A percentile compares a stretch with the other conserved stretches of the same genome.
Evolutionary conservation across 371 early-diverging fungal genomes (phyloP).

Genomic region (Mucor plumbeus): DNA sequence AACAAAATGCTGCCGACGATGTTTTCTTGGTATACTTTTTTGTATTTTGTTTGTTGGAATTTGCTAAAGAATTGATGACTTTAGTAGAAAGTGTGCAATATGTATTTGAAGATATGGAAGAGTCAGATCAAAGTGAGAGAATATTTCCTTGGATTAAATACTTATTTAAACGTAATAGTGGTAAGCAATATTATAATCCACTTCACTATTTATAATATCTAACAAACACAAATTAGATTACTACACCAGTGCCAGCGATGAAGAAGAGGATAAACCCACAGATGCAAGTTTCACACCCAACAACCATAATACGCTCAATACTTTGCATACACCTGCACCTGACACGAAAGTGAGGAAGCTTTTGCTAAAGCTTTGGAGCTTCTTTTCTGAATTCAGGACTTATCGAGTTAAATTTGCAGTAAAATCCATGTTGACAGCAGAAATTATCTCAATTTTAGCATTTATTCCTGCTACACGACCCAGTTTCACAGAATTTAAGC

Average conservation of each 20-base stretch:
- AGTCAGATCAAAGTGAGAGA: not conserved
- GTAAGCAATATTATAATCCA: not conserved
- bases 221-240: not conserved
- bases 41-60: conserved; percentile 75
- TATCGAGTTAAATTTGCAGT: conserved; percentile 74
- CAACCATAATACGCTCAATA: conserved; percentile 57
- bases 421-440: conserved; percentile 69
- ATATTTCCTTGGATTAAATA: not conserved
- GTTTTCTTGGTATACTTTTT: conserved; percentile 78
- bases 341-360: conserved; percentile 50
- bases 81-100: conserved; percentile 49
- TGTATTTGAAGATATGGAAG: conserved; percentile 25
- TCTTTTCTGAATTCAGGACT: conserved; percentile 63
- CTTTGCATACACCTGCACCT: conserved; percentile 72
- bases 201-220: too few relatives aligned
- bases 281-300: conserved; percentile 37
- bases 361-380: conserved; percentile 62
- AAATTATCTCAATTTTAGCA: conserved; percentile 66
- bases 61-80: conserved; percentile 68
- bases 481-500: conserved; percentile 65
- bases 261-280: not conserved
- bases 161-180: not conserved
- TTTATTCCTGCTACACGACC: conserved; percentile 68
- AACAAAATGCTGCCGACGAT: conserved; percentile 57
- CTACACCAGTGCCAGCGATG: not conserved